A percentile compares a stretch with the other conserved stretches of the same genome.
Conservation (phyloP, 208 protist species). For the Angomonas desouzai region DNA sequence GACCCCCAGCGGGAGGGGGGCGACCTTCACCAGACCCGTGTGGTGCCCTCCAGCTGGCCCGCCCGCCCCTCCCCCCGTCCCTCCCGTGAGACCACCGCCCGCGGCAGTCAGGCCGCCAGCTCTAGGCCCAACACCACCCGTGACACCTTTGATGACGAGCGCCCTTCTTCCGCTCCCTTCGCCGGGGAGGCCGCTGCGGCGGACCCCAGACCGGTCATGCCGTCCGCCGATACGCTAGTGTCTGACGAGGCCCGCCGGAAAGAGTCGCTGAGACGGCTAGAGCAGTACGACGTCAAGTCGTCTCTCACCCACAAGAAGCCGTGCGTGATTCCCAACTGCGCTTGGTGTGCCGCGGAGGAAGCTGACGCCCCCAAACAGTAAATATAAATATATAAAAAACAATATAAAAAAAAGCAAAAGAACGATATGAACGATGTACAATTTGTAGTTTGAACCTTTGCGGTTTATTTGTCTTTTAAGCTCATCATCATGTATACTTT, state of each 20-base stretch:
- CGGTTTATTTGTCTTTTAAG: neutral
- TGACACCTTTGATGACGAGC: neutral
- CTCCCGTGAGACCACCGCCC: neutral
- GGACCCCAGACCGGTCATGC: neutral
- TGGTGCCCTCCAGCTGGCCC: conserved; percentile 10
- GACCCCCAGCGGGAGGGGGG: neutral
- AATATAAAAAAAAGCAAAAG: too few relatives aligned
- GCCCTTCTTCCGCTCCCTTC: neutral
- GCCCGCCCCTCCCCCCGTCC: neutral
- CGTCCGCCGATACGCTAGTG: neutral
- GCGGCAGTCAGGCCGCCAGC: neutral
- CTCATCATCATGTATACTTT: conserved; percentile 17
- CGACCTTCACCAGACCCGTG: neutral
- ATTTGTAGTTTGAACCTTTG: neutral
- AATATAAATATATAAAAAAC: conserved; percentile 3
- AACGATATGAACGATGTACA: neutral
- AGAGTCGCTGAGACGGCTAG: neutral
- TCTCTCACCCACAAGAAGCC: conserved; percentile 46
- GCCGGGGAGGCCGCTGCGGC: neutral
- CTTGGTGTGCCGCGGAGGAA: conserved; percentile 55
- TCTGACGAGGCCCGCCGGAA: neutral
- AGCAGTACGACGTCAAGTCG: conserved; percentile 7
- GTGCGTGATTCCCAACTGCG: conserved; percentile 65
- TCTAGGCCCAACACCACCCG: neutral
- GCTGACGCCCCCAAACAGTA: neutral